Conservation (phyloP, 768 basidiomycete genomes). For the Amylocystis lapponica region DNA sequence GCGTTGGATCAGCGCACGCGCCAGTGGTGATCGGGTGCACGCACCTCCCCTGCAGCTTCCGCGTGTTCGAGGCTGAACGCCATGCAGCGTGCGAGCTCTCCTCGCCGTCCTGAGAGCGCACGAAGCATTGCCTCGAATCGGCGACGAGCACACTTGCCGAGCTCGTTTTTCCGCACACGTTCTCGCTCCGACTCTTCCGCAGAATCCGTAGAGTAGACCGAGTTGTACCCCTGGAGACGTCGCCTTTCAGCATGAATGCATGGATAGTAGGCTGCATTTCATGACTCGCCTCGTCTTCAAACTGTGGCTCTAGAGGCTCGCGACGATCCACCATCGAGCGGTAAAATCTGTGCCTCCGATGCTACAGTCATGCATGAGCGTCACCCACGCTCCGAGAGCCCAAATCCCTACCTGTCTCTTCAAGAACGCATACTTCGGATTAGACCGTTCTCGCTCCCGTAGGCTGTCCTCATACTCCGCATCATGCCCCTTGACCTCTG, state of each 20-base stretch:
- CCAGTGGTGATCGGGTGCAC: no score
- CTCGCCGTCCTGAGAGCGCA: conserved; percentile 76
- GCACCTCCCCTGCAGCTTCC: conserved; percentile 89
- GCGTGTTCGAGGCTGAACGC: conserved; percentile 96
- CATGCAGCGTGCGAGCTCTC: conserved; percentile 93
- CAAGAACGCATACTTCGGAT: conserved; percentile 81
- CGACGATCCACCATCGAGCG: conserved; percentile 59
- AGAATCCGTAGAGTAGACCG: conserved; percentile 87
- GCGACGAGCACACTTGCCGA: conserved; percentile 75
- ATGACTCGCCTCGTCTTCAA: conserved; percentile 66
- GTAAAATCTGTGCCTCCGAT: conserved; percentile 68
- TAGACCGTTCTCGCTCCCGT: conserved; percentile 69
- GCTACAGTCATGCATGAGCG: conserved; percentile 35
- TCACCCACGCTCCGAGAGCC: background rate
- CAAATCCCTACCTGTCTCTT: conserved; percentile 22
- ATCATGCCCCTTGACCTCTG: conserved; percentile 79
- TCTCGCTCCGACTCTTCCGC: conserved; percentile 93
- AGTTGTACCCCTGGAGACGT: conserved; percentile 70
- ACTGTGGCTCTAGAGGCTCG: conserved; percentile 54
- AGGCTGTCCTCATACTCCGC: conserved; percentile 69
- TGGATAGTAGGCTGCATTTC: background rate
- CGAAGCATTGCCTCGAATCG: conserved; percentile 91
- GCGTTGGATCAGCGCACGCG: background rate
- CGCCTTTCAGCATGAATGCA: background rate
- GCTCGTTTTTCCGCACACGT: conserved; percentile 62